phyloP scores from a whole-genome alignment of 768 basidiomycete species.

The Ramaria rubella region DNA sequence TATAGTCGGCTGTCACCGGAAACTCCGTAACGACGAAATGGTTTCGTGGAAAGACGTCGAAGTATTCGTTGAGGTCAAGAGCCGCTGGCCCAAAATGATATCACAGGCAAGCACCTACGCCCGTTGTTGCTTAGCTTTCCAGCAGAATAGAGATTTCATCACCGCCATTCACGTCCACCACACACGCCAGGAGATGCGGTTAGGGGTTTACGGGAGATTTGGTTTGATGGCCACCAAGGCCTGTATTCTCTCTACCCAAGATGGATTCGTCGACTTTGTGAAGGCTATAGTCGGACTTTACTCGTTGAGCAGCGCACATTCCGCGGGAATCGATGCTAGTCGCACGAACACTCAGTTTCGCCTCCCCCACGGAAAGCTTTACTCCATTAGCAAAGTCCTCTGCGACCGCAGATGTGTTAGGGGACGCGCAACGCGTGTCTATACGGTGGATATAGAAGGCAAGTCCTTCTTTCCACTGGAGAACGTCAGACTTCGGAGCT shows the following conservation, averaged over 20 bases:
- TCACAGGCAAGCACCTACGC: background rate
- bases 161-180: background rate
- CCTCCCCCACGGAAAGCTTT: background rate
- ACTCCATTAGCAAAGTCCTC: background rate
- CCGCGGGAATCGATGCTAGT: background rate
- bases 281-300: no score
- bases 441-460: background rate
- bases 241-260: no score
- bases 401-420: background rate
- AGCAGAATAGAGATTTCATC: background rate
- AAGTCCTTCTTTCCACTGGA: background rate
- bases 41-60: conserved; percentile 1
- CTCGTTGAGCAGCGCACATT: background rate
- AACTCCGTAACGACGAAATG: background rate
- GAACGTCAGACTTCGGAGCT: background rate
- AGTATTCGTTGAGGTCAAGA: background rate
- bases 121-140: background rate
- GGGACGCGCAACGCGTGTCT: background rate
- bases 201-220: no score
- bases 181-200: no score
- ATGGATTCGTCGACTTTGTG: no score
- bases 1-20: background rate
- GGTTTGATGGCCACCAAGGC: no score
- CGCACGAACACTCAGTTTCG: background rate
- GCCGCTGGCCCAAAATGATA: background rate